Evolutionary conservation across 2,329 filamentous ascomycete genomes (phyloP).

Genomic region (Penicillium hesseltinei): DNA sequence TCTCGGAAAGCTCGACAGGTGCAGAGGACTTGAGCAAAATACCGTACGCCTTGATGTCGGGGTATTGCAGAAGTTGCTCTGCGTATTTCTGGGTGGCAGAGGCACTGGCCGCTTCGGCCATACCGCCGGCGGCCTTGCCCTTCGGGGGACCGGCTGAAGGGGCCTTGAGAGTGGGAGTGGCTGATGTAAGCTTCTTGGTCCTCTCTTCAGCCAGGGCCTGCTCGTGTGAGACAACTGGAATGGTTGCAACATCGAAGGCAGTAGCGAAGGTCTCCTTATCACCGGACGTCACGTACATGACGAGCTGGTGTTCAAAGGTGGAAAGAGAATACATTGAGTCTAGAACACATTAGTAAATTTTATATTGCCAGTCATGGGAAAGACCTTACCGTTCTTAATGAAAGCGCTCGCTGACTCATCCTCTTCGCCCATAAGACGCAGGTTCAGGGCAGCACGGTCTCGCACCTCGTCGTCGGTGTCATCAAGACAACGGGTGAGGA

Average conservation of each 20-base stretch:
- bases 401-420: constrained; percentile 83
- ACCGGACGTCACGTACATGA: constrained; percentile 93
- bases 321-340: constrained; percentile 95
- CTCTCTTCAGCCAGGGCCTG: constrained; percentile 95
- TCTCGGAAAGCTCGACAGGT: constrained; percentile 86
- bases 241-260: constrained; percentile 86
- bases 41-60: constrained; percentile 88
- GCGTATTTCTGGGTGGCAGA: constrained; percentile 85
- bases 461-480: constrained; percentile 97
- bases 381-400: constrained; percentile 77
- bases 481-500: constrained; percentile 89
- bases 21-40: constrained; percentile 86
- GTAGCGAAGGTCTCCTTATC: constrained; percentile 79
- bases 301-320: constrained; percentile 93
- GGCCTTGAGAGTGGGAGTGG: constrained; percentile 89
- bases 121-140: constrained; percentile 58
- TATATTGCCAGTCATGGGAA: neutral
- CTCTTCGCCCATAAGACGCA: constrained; percentile 88
- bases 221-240: constrained; percentile 91
- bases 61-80: constrained; percentile 81
- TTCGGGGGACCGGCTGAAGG: constrained; percentile 78
- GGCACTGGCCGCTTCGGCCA: constrained; percentile 74
- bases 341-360: constrained; percentile 39
- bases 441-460: constrained; percentile 88
- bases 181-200: constrained; percentile 93